These are phyloP conservation scores for Sporothrix dimorphospora DNA, from an alignment of 2,329 filamentous ascomycete genomes.

Conservation along the genomic window DNA sequence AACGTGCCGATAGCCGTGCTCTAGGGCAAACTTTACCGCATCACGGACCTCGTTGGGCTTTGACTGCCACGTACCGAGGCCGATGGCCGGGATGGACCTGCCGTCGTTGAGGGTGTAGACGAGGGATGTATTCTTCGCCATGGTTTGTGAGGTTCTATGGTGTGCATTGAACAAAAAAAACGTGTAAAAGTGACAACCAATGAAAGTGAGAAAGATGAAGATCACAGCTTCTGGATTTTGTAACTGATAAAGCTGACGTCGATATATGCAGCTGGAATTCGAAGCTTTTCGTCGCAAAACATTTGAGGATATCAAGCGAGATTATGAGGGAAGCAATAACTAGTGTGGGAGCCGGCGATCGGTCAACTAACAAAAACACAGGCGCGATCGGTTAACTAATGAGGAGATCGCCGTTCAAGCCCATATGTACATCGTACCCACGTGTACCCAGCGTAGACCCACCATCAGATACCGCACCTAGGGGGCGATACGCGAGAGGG, in stretches of 20 bases:
- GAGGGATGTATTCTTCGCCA: neutral
- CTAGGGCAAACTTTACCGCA: constrained; percentile 28
- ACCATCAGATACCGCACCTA: neutral
- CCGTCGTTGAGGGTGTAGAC: constrained; percentile 11
- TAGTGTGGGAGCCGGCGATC: neutral
- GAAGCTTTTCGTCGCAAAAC: neutral
- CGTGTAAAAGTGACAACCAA: too few relatives aligned
- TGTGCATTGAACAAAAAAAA: too few relatives aligned
- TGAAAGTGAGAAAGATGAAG: too few relatives aligned
- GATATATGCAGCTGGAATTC: neutral
- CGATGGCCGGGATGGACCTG: constrained; percentile 2
- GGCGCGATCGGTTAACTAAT: neutral
- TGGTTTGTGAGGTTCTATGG: neutral
- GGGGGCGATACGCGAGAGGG: neutral
- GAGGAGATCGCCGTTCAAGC: neutral
- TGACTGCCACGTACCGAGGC: constrained; percentile 18
- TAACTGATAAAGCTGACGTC: neutral
- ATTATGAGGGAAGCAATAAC: neutral
- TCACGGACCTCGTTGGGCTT: constrained; percentile 16
- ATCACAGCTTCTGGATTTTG: neutral
- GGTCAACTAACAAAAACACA: neutral
- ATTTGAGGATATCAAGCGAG: neutral
- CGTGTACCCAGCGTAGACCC: neutral
- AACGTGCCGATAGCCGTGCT: constrained; percentile 32
- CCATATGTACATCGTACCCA: too few relatives aligned